Evolutionary conservation across 169 alveolate species (phyloP).

Genomic region (Plasmodium coatneyi): DNA sequence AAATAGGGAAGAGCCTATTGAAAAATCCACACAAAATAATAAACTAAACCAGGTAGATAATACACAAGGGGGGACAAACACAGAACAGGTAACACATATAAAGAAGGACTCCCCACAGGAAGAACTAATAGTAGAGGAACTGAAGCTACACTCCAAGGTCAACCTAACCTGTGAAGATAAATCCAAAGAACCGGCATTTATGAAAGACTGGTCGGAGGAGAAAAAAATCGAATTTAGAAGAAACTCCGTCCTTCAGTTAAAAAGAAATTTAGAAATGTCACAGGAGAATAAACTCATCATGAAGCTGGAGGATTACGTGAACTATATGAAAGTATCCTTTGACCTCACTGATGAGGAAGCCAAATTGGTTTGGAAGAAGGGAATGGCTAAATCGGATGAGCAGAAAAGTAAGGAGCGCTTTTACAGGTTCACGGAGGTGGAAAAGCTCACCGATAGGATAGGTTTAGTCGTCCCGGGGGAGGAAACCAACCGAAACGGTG

Average conservation of each 20-base stretch:
- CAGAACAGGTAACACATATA: conserved; percentile 2
- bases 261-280: conserved; percentile 46
- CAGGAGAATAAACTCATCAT: conserved; percentile 66
- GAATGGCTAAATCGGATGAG: conserved; percentile 27
- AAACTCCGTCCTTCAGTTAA: conserved; percentile 55
- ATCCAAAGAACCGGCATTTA: conserved; percentile 64
- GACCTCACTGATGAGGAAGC: conserved; percentile 72
- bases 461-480: background rate
- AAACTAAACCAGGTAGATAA: background rate
- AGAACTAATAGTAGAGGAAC: conserved; percentile 43
- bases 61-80: background rate
- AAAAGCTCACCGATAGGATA: conserved; percentile 56
- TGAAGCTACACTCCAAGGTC: conserved; percentile 29
- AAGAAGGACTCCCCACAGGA: conserved; percentile 30
- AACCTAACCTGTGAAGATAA: conserved; percentile 71
- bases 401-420: conserved; percentile 49
- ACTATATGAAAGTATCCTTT: conserved; percentile 46
- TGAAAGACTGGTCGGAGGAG: conserved; percentile 75
- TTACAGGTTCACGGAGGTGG: conserved; percentile 52
- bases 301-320: conserved; percentile 60
- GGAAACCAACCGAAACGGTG: background rate
- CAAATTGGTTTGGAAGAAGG: conserved; percentile 50
- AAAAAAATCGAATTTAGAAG: conserved; percentile 70
- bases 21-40: background rate
- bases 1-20: background rate